Percentiles rank a stretch among this genome's conserved stretches.
Conservation (phyloP, 495 filamentous ascomycete genomes). For the Xylaria venustula region DNA sequence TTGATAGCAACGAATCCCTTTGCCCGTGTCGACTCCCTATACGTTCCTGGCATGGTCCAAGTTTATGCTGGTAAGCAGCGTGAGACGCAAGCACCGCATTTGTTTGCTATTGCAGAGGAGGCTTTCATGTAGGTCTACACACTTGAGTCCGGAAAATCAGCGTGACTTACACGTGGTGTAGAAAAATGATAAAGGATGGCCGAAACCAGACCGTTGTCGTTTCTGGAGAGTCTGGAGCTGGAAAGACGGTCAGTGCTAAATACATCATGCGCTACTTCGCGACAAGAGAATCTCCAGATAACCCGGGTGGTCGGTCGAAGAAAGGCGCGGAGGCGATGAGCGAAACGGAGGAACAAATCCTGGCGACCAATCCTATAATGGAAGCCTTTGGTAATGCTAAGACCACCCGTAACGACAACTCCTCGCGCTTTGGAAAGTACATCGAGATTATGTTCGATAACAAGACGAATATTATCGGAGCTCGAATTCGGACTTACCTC, state of each 20-base stretch:
- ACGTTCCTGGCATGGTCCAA: conserved; percentile 98
- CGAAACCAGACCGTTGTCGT: conserved; percentile 99
- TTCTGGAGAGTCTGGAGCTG: conserved; percentile 96
- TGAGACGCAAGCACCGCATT: conserved; percentile 92
- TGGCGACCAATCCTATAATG: conserved; percentile 99
- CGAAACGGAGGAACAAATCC: conserved; percentile 96
- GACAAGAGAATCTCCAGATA: conserved; percentile 90
- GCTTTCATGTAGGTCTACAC: conserved; percentile 74
- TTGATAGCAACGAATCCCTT: conserved; percentile 99
- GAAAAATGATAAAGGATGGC: conserved; percentile 93
- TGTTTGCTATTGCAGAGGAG: conserved; percentile 98
- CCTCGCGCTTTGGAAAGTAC: conserved; percentile 97
- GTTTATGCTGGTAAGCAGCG: conserved; percentile 97
- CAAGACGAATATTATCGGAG: conserved; percentile 93
- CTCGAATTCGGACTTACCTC: conserved; percentile 93
- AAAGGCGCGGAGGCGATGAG: conserved; percentile 87
- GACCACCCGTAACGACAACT: conserved; percentile 98
- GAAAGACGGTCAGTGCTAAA: conserved; percentile 98
- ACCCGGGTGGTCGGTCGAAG: conserved; percentile 74
- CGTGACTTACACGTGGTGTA: conserved; percentile 35
- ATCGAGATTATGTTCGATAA: conserved; percentile 99
- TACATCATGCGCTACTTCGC: conserved; percentile 99
- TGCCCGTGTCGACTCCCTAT: conserved; percentile 94
- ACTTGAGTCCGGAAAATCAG: background rate
- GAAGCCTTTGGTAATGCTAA: conserved; percentile 99